phyloP scores from a whole-genome alignment of 805 yeast species.

The Wickerhamomyces pijperi region DNA sequence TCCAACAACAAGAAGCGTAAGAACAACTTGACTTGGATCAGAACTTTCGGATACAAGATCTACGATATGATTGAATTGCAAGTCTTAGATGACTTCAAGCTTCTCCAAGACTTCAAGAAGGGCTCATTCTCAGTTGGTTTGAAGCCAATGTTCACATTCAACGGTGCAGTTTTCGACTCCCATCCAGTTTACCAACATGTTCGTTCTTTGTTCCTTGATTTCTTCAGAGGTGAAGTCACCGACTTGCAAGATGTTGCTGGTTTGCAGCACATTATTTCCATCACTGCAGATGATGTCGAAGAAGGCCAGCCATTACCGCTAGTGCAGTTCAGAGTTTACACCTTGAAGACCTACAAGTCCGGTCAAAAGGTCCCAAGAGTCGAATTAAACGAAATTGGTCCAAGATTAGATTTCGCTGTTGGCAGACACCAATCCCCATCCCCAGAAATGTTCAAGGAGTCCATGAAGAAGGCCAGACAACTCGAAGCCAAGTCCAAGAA shows the following conservation, averaged over 20 bases:
- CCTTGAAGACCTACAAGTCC: constrained; percentile 67
- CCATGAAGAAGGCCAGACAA: constrained; percentile 69
- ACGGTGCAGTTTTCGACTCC: constrained; percentile 83
- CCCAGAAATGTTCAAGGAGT: constrained; percentile 87
- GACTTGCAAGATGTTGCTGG: constrained; percentile 90
- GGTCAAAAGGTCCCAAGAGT: constrained; percentile 89
- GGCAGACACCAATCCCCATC: constrained; percentile 79
- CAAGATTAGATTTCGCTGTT: constrained; percentile 83
- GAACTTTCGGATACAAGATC: constrained; percentile 83
- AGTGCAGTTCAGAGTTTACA: constrained; percentile 85
- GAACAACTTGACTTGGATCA: constrained; percentile 74
- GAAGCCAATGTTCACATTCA: constrained; percentile 89
- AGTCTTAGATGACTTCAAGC: constrained; percentile 55
- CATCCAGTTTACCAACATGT: constrained; percentile 79
- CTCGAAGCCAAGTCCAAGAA: constrained; percentile 73
- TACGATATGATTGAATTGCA: constrained; percentile 91
- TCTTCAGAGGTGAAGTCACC: constrained; percentile 77
- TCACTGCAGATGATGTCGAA: constrained; percentile 68
- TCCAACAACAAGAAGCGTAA: constrained; percentile 86
- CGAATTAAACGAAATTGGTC: constrained; percentile 91
- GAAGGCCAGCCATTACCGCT: constrained; percentile 61
- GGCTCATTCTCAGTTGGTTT: constrained; percentile 77
- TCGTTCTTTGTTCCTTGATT: constrained; percentile 82
- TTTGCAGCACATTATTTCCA: constrained; percentile 77
- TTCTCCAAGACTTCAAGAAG: constrained; percentile 71